Evolutionary conservation across 352 stramenopile species (phyloP).

Genomic region (Globisporangium nodosum): DNA sequence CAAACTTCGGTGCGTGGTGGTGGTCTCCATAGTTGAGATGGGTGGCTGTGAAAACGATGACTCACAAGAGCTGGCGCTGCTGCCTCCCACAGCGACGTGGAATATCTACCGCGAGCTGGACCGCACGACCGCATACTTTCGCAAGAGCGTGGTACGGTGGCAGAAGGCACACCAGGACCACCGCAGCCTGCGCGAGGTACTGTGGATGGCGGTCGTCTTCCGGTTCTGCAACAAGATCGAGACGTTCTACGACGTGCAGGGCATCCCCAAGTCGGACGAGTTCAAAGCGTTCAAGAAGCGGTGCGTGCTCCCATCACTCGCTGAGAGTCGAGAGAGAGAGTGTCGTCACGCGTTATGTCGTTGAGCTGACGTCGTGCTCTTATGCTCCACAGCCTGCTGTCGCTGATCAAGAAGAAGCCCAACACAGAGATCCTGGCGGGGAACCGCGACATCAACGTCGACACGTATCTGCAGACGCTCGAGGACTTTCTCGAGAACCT

Average conservation of each 20-base stretch:
- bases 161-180: slow-evolving; percentile 65
- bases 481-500: slow-evolving; percentile 62
- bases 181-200: slow-evolving; percentile 60
- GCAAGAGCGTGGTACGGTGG: slow-evolving; percentile 75
- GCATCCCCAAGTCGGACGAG: slow-evolving; percentile 66
- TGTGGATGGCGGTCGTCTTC: slow-evolving; percentile 81
- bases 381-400: slow-evolving; percentile 24
- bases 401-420: slow-evolving; percentile 49
- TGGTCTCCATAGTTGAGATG: background rate
- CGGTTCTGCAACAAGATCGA: slow-evolving; percentile 80
- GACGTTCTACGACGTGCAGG: slow-evolving; percentile 74
- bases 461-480: slow-evolving; percentile 55
- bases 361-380: slow-evolving; percentile 1
- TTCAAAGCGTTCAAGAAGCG: slow-evolving; percentile 66
- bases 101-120: slow-evolving; percentile 85
- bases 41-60: background rate
- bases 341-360: no score
- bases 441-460: slow-evolving; percentile 51
- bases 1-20: slow-evolving; percentile 61
- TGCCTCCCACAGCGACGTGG: slow-evolving; percentile 42
- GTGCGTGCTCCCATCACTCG: slow-evolving; percentile 15
- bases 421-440: slow-evolving; percentile 45
- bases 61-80: background rate
- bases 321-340: background rate
- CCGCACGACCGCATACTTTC: slow-evolving; percentile 73